Base-by-base conservation (phyloP, 192 early-diverging fungal species). In the Backusella sp. region DNA sequence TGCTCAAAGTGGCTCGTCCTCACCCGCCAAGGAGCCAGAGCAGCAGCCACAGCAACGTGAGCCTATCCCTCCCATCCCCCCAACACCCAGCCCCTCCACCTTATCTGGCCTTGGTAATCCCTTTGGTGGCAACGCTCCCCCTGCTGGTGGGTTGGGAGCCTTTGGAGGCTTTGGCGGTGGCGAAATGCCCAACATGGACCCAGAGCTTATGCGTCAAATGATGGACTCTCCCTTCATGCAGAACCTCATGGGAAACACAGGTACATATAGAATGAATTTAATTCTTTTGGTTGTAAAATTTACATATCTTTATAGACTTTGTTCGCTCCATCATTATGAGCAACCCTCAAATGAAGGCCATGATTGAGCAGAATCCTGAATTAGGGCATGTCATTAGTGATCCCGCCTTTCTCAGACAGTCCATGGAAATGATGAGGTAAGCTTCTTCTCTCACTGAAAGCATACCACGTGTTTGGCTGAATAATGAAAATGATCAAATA, bases 311-410 rank as follows among this genome's bases (percentile, higher is more conserved):
- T 68, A 30, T 81, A 76, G 88, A 89, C 46, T 78, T 90, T 37
- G 83, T 90, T 72, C 82, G 87, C 68, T 84, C 85, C 36, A 88
- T 90, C 72, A 85, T 90, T 77, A 90, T 90, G 88, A 80, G 84
- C 32, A 88, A 90, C 69, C 88, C 88, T 21, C 86, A 88, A 41
- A 90, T 88, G 76, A 66, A 84, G 39, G 77, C 84, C 37, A 83
- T 90, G 79, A 83, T 90, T 66, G 90, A 91, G 44, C 82, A 86
- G 56, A 89, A 91, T 59, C 90, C 90, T 34, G 90, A 91, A 65
- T 80, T 91, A 41, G 88, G 87, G 12, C 88, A 90, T 72, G 82
- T 88, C 53, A 86, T 91, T 69, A 89, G 86, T 69, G 88, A 91
- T 70, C 88, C 88, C 21, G 76, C 86, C 0, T 91, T 91, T 66